Percentiles rank a stretch among this genome's conserved stretches.
phyloP scores from a whole-genome alignment of 345 rosid genomes.

The Mangifera indica region DNA sequence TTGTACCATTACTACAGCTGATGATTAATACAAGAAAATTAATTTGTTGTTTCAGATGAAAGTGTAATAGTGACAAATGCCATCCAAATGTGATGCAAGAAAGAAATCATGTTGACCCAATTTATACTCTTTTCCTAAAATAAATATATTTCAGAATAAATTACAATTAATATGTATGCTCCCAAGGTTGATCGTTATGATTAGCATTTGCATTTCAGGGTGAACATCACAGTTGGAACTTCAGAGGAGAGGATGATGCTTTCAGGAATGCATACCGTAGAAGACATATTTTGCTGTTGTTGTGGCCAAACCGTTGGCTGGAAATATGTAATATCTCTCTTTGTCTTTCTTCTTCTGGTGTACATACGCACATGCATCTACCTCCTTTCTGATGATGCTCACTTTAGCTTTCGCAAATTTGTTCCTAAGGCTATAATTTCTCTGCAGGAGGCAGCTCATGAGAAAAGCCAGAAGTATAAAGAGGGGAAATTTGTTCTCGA shows the following conservation, averaged over 20 bases:
- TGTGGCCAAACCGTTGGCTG: slow-evolving; percentile 92
- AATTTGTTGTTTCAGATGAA: not conserved
- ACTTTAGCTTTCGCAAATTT: not conserved
- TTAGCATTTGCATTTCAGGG: slow-evolving; percentile 45
- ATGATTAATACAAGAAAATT: not conserved
- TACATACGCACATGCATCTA: not conserved
- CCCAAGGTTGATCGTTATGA: not conserved
- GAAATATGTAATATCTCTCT: slow-evolving; percentile 68
- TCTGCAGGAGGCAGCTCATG: slow-evolving; percentile 66
- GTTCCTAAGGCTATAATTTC: slow-evolving; percentile 7
- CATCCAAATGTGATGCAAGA: not conserved
- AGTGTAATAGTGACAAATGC: not conserved
- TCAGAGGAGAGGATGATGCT: slow-evolving; percentile 76
- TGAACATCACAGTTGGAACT: slow-evolving; percentile 63
- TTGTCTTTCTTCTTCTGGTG: not conserved
- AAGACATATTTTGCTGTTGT: slow-evolving; percentile 82
- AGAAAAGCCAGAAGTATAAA: slow-evolving; percentile 71
- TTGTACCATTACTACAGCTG: not conserved
- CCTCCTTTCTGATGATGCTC: not conserved
- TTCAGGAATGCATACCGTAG: slow-evolving; percentile 80
- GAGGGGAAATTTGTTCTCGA: slow-evolving; percentile 83
- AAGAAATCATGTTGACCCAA: not conserved
- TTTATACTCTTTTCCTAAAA: not conserved
- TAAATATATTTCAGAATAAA: not conserved
- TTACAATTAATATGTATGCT: not conserved